Evolutionary conservation across 1,139 yeast species (phyloP), one percentile per base, ranked within the genome.

Genomic region (Kodamaea arcana): DNA sequence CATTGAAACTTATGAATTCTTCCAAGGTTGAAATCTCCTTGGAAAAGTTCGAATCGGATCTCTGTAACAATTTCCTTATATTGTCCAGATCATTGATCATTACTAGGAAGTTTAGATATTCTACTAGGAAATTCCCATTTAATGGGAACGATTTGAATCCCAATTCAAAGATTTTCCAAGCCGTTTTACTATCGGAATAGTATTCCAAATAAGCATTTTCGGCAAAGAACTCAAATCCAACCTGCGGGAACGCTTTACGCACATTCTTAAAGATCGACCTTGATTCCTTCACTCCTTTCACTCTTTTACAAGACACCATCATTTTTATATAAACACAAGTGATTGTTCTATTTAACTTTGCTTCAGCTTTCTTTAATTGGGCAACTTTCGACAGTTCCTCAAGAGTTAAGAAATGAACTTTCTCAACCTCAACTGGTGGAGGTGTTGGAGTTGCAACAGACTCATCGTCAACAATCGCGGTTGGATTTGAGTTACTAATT

Each of bases 181-280:
- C 92, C 27, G 84, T 79, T 35, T 78, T 81, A 43, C 83, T 72
- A 39, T 73, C 74, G 29, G 82, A 75, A 49, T 80, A 80, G 49
- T 78, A 80, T 54, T 92, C 98, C 67, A 90, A 70, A 52, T 79
- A 69, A 0, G 97, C 95, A 48, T 86, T 83, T 35, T 86, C 94
- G 18, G 82, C 80, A 56, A 75, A 92, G 22, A 92, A 73, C 45
- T 85, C 87, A 62, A 79, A 78, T 0, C 94, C 83, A 30, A 84
- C 60, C 9, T 65, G 59, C 21, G 68, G 65, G 45, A 72, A 70
- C 40, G 53, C 58, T 46, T 75, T 72, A 38, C 77, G 61, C 26
- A 80, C 79, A 43, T 69, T 73, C 36, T 83, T 72, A 51, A 83
- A 83, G 2, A 82, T 65, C 29, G 72, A 63, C 42, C 97, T 72